Conservation (phyloP, 1,139 yeast species). For the Meyerozyma guilliermondii region DNA sequence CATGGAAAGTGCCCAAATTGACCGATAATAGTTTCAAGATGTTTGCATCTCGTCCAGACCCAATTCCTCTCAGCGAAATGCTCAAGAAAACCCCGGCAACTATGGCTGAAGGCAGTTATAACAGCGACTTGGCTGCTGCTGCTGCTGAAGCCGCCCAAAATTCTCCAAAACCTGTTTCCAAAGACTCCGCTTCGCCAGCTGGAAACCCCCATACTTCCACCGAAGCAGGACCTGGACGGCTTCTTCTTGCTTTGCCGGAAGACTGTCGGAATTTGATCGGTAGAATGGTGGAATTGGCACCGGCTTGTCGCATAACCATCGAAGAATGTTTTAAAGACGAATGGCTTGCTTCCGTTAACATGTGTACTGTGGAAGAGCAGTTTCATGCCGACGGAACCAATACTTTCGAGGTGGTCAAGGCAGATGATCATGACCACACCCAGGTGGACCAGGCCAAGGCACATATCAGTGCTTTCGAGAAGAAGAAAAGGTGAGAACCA, state of each 20-base stretch:
- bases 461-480: constrained; percentile 89
- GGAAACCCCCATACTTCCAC: constrained; percentile 50
- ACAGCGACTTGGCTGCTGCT: not conserved
- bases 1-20: constrained; percentile 94
- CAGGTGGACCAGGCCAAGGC: constrained; percentile 91
- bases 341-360: constrained; percentile 63
- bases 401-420: constrained; percentile 28
- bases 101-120: constrained; percentile 3
- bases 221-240: constrained; percentile 65
- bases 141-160: constrained; percentile 8
- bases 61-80: constrained; percentile 33
- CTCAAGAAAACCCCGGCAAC: constrained; percentile 32
- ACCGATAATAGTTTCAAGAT: constrained; percentile 78
- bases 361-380: constrained; percentile 58
- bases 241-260: constrained; percentile 63
- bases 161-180: constrained; percentile 5
- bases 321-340: constrained; percentile 77
- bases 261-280: constrained; percentile 63
- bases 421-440: constrained; percentile 72
- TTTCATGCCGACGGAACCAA: constrained; percentile 28
- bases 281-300: constrained; percentile 75
- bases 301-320: constrained; percentile 80
- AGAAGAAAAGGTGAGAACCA: constrained; percentile 58
- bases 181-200: constrained; percentile 17
- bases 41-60: constrained; percentile 49